Percentiles rank a stretch among this genome's conserved stretches.
Evolutionary conservation across 257 asterid genomes (phyloP).

Genomic region (Solanum sejunctum): DNA sequence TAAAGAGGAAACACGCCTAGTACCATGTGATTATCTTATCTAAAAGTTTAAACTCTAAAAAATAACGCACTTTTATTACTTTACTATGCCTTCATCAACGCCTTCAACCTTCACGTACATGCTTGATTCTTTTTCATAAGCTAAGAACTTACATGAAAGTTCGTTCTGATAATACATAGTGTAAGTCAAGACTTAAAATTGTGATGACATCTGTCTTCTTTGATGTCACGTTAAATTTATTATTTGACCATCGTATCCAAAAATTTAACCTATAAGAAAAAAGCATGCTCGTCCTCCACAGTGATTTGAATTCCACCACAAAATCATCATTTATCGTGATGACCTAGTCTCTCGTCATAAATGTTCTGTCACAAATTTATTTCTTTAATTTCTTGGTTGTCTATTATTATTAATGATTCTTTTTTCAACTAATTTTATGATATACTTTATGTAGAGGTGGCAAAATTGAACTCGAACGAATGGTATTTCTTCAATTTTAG

Average conservation of each 20-base stretch:
- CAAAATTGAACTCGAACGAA: slow-evolving; percentile 66
- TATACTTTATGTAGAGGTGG: slow-evolving; percentile 28
- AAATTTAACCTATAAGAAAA: not conserved
- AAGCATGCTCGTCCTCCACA: not conserved
- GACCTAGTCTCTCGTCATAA: not conserved
- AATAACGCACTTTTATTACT: not conserved
- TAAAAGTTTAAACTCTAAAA: not conserved
- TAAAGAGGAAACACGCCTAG: not conserved
- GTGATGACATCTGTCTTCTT: not conserved
- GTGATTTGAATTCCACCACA: not conserved
- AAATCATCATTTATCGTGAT: not conserved
- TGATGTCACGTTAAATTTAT: not conserved
- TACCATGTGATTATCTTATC: not conserved
- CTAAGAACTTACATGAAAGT: not conserved
- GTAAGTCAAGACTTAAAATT: not conserved
- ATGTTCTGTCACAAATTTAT: not conserved
- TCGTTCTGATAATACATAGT: not conserved
- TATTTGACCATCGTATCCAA: not conserved
- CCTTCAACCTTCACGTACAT: not conserved
- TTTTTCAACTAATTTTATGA: not conserved
- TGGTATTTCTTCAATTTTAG: slow-evolving; percentile 93
- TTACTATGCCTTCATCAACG: not conserved
- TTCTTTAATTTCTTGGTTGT: not conserved
- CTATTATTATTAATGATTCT: not conserved
- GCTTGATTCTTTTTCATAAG: not conserved